phyloP scores from a whole-genome alignment of 148 eudicot genomes.

The Spergularia bocconei region DNA sequence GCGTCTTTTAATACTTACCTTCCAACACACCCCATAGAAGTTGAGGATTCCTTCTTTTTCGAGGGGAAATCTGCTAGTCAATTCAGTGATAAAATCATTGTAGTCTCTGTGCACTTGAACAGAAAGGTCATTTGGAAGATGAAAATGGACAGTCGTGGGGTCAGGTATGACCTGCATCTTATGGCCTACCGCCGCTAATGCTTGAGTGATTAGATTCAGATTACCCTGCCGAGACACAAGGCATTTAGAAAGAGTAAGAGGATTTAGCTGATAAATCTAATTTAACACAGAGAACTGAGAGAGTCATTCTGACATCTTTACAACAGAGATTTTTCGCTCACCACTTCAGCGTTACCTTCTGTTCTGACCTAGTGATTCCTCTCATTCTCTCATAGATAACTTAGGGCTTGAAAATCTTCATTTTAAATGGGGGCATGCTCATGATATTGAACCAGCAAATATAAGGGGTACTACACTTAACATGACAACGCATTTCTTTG shows the following conservation, averaged over 20 bases:
- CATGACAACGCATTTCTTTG: background rate
- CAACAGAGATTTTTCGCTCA: background rate
- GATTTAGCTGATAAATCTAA: background rate
- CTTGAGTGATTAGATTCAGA: slow-evolving; percentile 88
- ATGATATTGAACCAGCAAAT: background rate
- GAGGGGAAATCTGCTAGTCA: slow-evolving; percentile 76
- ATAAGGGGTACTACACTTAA: background rate
- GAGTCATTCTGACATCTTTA: background rate
- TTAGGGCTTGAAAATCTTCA: background rate
- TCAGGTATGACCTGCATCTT: slow-evolving; percentile 90
- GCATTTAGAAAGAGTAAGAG: slow-evolving; percentile 20
- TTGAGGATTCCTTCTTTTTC: slow-evolving; percentile 85
- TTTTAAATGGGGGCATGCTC: background rate
- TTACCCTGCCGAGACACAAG: slow-evolving; percentile 60
- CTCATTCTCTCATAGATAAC: background rate
- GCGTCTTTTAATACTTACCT: slow-evolving; percentile 60
- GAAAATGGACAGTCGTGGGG: slow-evolving; percentile 97
- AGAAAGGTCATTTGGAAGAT: slow-evolving; percentile 77
- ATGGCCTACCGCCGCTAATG: slow-evolving; percentile 89
- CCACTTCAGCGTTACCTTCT: background rate
- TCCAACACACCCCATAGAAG: slow-evolving; percentile 90
- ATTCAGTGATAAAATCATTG: slow-evolving; percentile 61
- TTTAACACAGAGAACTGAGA: background rate
- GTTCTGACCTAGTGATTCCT: background rate
- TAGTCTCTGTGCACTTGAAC: slow-evolving; percentile 88